These are phyloP conservation scores for Penicillium polonicum DNA, from an alignment of 2,329 filamentous ascomycete species.

Conservation along the genomic window DNA sequence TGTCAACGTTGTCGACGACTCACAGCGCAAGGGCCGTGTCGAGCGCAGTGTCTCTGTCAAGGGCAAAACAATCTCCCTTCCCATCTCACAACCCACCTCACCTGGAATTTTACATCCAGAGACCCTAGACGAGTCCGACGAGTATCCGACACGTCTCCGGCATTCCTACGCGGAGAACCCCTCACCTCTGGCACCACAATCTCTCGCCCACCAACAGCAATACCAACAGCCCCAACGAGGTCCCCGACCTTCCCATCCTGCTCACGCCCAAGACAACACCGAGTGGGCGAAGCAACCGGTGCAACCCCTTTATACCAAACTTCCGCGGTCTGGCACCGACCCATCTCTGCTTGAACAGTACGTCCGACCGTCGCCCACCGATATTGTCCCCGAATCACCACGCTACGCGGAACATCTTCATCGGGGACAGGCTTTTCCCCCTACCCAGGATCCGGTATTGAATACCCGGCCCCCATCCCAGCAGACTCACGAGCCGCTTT, in stretches of 20 bases:
- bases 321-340: slow-evolving; percentile 32
- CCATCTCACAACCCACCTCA: slow-evolving; percentile 23
- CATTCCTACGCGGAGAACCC: slow-evolving; percentile 12
- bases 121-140: slow-evolving; percentile 5
- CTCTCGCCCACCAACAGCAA: slow-evolving; percentile 18
- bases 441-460: slow-evolving; percentile 23
- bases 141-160: neutral
- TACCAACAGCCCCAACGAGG: slow-evolving; percentile 15
- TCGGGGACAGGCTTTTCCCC: slow-evolving; percentile 7
- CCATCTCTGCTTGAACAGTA: slow-evolving; percentile 22
- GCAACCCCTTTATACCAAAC: slow-evolving; percentile 16
- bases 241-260: slow-evolving; percentile 17
- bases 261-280: slow-evolving; percentile 13
- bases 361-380: slow-evolving; percentile 24
- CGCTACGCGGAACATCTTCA: slow-evolving; percentile 10
- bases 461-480: slow-evolving; percentile 23
- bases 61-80: slow-evolving; percentile 19
- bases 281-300: slow-evolving; percentile 23
- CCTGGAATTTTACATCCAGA: slow-evolving; percentile 15
- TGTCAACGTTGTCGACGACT: slow-evolving; percentile 29
- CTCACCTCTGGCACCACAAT: slow-evolving; percentile 8
- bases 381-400: slow-evolving; percentile 15
- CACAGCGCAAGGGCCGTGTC: slow-evolving; percentile 25
- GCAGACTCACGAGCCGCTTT: slow-evolving; percentile 22
- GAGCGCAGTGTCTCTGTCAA: slow-evolving; percentile 32